phyloP scores from a whole-genome alignment of 2,329 filamentous ascomycete species.

The Xylariaceae sp. region DNA sequence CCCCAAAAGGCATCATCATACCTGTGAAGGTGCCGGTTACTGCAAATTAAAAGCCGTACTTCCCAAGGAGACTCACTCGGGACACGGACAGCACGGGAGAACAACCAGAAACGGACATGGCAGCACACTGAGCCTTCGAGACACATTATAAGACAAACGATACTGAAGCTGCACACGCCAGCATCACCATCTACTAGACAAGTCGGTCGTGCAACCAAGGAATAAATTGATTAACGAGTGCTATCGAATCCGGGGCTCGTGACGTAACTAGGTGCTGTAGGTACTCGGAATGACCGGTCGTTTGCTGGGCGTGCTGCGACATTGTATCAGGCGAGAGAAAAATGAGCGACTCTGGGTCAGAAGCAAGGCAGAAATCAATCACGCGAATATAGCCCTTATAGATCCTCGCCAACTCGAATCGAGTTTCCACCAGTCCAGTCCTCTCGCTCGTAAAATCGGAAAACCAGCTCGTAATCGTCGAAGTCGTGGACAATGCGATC shows the following conservation, averaged over 20 bases:
- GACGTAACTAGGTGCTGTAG: too few relatives aligned
- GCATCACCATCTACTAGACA: constrained; percentile 1
- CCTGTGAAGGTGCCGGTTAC: too few relatives aligned
- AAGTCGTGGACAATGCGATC: constrained; percentile 97
- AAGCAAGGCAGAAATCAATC: constrained; percentile 2
- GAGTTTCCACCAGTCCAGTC: constrained; percentile 59
- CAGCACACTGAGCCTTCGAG: neutral
- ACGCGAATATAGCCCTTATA: constrained; percentile 19
- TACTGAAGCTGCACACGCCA: constrained; percentile 1
- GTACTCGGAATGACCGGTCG: too few relatives aligned
- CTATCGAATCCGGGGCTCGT: constrained; percentile 8
- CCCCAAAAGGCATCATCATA: too few relatives aligned
- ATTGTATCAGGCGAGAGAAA: too few relatives aligned
- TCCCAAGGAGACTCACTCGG: too few relatives aligned
- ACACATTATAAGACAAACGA: constrained; percentile 8
- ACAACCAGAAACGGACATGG: too few relatives aligned
- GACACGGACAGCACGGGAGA: too few relatives aligned
- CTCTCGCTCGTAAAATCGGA: constrained; percentile 90
- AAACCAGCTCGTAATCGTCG: constrained; percentile 94
- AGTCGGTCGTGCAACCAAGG: constrained; percentile 8
- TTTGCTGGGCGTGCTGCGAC: too few relatives aligned
- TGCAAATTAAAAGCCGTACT: too few relatives aligned
- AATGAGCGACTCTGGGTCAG: constrained; percentile 12
- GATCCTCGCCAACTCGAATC: constrained; percentile 50
- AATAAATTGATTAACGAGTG: constrained; percentile 13